Evolutionary conservation across 805 yeast species (phyloP).

Genomic region (Suhomyces sp.): DNA sequence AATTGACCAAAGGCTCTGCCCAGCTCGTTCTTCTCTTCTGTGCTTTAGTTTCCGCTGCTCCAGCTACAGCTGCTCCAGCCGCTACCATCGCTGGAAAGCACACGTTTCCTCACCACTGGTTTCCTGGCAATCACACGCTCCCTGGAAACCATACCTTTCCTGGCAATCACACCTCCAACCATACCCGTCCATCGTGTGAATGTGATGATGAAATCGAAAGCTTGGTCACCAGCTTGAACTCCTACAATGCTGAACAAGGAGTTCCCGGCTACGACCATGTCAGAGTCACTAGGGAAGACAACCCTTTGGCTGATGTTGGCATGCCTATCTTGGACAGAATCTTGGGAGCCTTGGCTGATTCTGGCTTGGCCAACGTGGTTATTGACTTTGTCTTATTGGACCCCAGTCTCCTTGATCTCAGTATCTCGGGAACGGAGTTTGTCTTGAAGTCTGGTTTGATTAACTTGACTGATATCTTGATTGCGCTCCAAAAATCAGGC

Average conservation of each 20-base stretch:
- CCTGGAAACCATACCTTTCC: too few relatives aligned
- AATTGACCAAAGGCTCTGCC: constrained; percentile 4
- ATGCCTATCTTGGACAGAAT: constrained; percentile 23
- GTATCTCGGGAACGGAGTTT: constrained; percentile 20
- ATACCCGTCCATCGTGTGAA: not conserved
- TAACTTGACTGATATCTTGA: constrained; percentile 21
- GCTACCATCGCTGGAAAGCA: not conserved
- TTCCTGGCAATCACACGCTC: too few relatives aligned
- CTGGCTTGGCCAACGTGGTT: constrained; percentile 20
- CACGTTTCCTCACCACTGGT: not conserved
- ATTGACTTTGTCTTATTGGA: constrained; percentile 22
- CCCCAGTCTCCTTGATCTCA: constrained; percentile 19
- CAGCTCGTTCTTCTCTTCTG: constrained; percentile 7
- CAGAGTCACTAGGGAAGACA: constrained; percentile 9
- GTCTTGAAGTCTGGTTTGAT: constrained; percentile 17
- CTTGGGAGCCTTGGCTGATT: constrained; percentile 17
- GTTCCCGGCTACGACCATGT: not conserved
- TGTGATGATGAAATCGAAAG: not conserved
- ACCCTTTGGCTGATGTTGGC: constrained; percentile 2
- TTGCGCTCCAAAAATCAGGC: constrained; percentile 25
- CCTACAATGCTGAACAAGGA: not conserved
- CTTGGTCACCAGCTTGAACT: not conserved
- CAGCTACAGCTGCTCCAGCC: not conserved
- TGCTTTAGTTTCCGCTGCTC: constrained; percentile 6
- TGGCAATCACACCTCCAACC: not conserved